Conservation (phyloP, 2,329 filamentous ascomycete species). For the Davidsoniella virescens region DNA sequence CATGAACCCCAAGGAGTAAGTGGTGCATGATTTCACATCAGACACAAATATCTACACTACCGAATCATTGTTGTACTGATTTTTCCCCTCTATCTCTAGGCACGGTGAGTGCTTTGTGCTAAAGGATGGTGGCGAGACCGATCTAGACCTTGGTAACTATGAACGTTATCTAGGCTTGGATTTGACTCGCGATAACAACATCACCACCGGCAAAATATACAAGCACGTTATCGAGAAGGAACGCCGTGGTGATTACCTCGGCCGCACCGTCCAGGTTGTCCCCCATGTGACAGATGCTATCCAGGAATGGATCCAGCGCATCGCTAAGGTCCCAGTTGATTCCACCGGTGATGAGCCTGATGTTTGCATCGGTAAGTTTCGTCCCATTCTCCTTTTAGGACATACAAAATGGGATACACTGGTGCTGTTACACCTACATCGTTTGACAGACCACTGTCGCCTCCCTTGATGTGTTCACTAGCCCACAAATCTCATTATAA, state of each 20-base stretch:
- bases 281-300: conserved; percentile 86
- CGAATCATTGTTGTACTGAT: background rate
- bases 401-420: background rate
- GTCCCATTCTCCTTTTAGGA: background rate
- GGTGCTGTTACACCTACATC: too few relatives aligned
- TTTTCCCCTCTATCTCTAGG: conserved; percentile 22
- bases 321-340: conserved; percentile 73
- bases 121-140: conserved; percentile 55
- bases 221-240: conserved; percentile 66
- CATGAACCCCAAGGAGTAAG: conserved; percentile 24
- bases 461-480: too few relatives aligned
- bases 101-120: conserved; percentile 86
- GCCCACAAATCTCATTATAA: too few relatives aligned
- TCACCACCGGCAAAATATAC: conserved; percentile 96
- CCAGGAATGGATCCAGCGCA: conserved; percentile 80
- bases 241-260: conserved; percentile 59
- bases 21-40: background rate
- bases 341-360: conserved; percentile 70
- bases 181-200: conserved; percentile 77
- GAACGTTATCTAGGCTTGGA: conserved; percentile 46
- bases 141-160: conserved; percentile 42
- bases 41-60: background rate
- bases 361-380: conserved; percentile 65
- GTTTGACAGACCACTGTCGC: too few relatives aligned
- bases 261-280: conserved; percentile 78